Conservation (phyloP, 208 protist species). For the Trypanosoma conorhini region DNA sequence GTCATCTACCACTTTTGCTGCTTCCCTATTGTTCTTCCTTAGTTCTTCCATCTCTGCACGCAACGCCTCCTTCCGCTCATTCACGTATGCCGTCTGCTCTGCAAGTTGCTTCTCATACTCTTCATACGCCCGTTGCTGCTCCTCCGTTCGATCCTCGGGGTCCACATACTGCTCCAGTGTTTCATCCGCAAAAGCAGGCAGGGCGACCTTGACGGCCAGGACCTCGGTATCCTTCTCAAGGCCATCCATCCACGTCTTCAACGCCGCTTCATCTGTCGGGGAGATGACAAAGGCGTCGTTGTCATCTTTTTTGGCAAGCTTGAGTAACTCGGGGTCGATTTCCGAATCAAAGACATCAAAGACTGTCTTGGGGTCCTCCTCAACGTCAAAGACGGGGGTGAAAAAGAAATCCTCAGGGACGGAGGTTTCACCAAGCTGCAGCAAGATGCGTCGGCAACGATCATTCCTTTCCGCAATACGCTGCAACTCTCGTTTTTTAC, state of each 20-base stretch:
- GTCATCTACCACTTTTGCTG: slow-evolving; percentile 51
- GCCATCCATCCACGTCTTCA: slow-evolving; percentile 91
- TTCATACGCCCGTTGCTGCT: slow-evolving; percentile 66
- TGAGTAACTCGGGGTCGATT: slow-evolving; percentile 56
- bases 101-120: slow-evolving; percentile 83
- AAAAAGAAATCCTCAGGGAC: slow-evolving; percentile 36
- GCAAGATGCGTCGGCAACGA: slow-evolving; percentile 73
- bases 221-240: slow-evolving; percentile 85
- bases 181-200: slow-evolving; percentile 78
- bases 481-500: slow-evolving; percentile 51
- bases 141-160: slow-evolving; percentile 82
- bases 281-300: slow-evolving; percentile 33
- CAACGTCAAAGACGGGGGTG: slow-evolving; percentile 39
- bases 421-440: slow-evolving; percentile 58
- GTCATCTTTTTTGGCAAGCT: slow-evolving; percentile 37
- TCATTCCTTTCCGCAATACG: slow-evolving; percentile 78
- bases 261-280: slow-evolving; percentile 67
- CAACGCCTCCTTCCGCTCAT: slow-evolving; percentile 61
- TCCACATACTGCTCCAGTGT: slow-evolving; percentile 70
- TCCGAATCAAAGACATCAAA: slow-evolving; percentile 82
- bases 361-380: slow-evolving; percentile 66
- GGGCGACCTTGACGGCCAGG: slow-evolving; percentile 52
- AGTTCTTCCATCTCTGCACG: slow-evolving; percentile 60
- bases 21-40: slow-evolving; percentile 49
- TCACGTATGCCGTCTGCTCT: slow-evolving; percentile 66